A percentile compares a stretch with the other conserved stretches of the same genome.
Conservation (phyloP, 2,329 filamentous ascomycete species). For the Endocalyx cinctus region DNA sequence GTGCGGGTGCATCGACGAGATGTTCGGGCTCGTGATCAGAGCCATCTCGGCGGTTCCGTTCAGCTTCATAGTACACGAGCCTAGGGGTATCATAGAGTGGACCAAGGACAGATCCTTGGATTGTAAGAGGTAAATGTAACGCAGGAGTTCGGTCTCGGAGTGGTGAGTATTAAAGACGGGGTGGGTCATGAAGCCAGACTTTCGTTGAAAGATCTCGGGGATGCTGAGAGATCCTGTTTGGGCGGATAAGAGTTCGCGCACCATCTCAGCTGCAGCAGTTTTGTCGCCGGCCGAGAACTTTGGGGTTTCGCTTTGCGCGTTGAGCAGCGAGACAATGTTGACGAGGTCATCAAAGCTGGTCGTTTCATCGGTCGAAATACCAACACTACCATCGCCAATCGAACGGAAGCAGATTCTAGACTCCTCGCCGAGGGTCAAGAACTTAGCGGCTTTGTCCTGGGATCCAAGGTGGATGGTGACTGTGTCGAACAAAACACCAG, state of each 20-base stretch:
- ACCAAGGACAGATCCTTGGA: conserved; percentile 92
- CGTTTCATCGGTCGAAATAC: conserved; percentile 77
- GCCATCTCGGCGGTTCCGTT: conserved; percentile 94
- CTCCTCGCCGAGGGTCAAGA: conserved; percentile 46
- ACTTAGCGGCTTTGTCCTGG: conserved; percentile 41
- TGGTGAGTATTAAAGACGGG: conserved; percentile 93
- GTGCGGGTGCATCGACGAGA: conserved; percentile 79
- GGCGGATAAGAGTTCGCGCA: conserved; percentile 33
- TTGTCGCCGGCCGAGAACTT: no score
- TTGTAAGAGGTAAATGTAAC: conserved; percentile 89
- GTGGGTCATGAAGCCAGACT: conserved; percentile 75
- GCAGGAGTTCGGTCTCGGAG: conserved; percentile 88
- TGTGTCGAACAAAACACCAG: conserved; percentile 71
- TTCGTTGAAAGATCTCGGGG: conserved; percentile 61
- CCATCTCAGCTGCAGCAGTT: conserved; percentile 5
- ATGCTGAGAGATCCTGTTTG: conserved; percentile 37
- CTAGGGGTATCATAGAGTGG: conserved; percentile 96
- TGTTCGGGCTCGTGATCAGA: conserved; percentile 71
- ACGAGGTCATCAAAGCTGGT: conserved; percentile 47
- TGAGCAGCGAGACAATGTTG: conserved; percentile 20
- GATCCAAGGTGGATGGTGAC: conserved; percentile 58
- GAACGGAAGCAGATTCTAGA: conserved; percentile 58
- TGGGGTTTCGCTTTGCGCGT: conserved; percentile 3
- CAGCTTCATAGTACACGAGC: conserved; percentile 98
- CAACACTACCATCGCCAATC: conserved; percentile 56